Base-by-base conservation (phyloP, 2,329 filamentous ascomycete species). In the Exophiala viscosa region DNA sequence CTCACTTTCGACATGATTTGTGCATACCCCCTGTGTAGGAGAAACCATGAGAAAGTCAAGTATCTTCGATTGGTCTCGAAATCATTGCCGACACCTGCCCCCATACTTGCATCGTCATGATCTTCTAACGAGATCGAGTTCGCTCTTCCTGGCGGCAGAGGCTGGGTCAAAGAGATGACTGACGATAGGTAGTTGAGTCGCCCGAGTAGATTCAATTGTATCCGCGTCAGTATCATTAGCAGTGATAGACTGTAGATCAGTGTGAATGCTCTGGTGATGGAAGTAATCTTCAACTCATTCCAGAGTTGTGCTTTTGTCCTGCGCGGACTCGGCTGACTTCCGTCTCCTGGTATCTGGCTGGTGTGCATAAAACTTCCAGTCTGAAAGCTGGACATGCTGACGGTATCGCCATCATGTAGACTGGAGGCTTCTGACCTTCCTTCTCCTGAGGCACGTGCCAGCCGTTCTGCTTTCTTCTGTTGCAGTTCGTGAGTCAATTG, bases 21-120 rank as follows among this genome's bases (percentile, higher is more conserved):
- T 60, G 84, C 83, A 85, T 90, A 97, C 39, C 93, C 93, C 60
- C 84, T 83, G 71, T 99, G 92, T 43, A 99, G 77, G 42, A 99
- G 75, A 91, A 92, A 99, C 93, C 93, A 99, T 72, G 90, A 96
- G 69, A 97, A 95, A 36, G 91, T 95, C 44, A 99, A 78, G 67
- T 97, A 99, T 66, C 88, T 88, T 62, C 91, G 81, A 71, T 99
- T 99, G 32, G 90, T 95, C 69, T 96, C 91, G 62, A 96, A 96
- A 70, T 99, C 93, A 69, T 88, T 92, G 40, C 90, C 90, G 66
- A 95, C 90, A 23, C 54, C 58, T 3, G 84, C 81, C 63, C 91
- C 87, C 48, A 92, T 88, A 64, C 87, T 86, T 67, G 93, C 89
- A 67, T 96, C 91, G 67, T 96, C 92, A 65, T 95, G 85, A 69